Conservation (phyloP, 257 asterid genomes). For the Paraleonurus japonicus region DNA sequence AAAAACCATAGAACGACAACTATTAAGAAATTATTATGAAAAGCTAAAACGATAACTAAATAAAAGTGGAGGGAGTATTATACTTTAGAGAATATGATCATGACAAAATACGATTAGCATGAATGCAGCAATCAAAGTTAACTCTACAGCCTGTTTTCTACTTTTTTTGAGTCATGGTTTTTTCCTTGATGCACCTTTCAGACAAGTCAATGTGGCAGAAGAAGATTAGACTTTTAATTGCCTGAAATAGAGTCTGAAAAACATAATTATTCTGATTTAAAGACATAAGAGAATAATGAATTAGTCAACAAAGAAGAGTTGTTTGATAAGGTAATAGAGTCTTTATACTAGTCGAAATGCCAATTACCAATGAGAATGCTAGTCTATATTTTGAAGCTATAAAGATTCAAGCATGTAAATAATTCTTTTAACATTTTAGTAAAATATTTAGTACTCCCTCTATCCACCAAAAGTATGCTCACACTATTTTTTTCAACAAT, state of each 20-base stretch:
- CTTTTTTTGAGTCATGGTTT: neutral
- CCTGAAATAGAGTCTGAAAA: neutral
- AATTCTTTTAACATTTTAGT: neutral
- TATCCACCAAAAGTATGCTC: too few species aligned
- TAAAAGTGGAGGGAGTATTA: too few species aligned
- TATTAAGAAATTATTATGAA: too few species aligned
- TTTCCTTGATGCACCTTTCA: neutral
- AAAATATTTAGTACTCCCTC: neutral
- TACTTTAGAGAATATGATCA: slow-evolving; percentile 14
- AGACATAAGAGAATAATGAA: neutral
- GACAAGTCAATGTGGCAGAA: slow-evolving; percentile 2
- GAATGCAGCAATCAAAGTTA: neutral
- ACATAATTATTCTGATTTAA: neutral
- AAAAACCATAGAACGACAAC: too few species aligned
- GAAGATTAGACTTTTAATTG: neutral
- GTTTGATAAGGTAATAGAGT: neutral
- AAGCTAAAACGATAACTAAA: too few species aligned
- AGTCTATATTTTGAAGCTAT: neutral
- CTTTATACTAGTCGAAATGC: neutral
- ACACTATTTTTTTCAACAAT: too few species aligned
- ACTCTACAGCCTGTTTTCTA: neutral
- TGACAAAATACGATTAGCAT: neutral
- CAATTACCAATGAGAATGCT: neutral
- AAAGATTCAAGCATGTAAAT: neutral
- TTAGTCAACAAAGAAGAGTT: neutral